phyloP scores from a whole-genome alignment of 2,329 filamentous ascomycete genomes.

The Botrytis byssoidea region DNA sequence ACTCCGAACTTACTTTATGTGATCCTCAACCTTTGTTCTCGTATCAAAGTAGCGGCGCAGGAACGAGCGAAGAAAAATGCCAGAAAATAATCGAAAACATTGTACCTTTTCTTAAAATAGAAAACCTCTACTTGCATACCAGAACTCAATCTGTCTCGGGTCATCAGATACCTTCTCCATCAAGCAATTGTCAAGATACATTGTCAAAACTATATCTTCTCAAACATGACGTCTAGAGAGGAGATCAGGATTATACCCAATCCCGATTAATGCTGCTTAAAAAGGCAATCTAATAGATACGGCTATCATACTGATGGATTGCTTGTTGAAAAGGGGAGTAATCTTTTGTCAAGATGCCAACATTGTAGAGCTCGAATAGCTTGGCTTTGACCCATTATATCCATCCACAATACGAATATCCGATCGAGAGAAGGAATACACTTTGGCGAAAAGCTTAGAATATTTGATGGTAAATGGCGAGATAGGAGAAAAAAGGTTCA shows the following conservation, averaged over 20 bases:
- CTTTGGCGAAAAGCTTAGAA: neutral
- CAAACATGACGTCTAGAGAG: neutral
- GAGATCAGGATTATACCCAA: neutral
- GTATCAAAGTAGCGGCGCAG: neutral
- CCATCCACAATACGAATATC: neutral
- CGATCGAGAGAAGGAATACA: neutral
- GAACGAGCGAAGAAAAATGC: neutral
- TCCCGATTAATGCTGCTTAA: neutral
- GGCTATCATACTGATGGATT: too few relatives aligned
- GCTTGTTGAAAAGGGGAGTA: neutral
- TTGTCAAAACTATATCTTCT: neutral
- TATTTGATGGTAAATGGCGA: neutral
- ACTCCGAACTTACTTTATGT: neutral
- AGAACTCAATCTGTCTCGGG: neutral
- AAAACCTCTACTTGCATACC: neutral
- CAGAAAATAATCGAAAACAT: neutral
- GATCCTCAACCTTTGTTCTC: neutral
- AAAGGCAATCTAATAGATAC: neutral
- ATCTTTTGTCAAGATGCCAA: accelerated
- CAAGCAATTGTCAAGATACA: neutral
- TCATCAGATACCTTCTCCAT: neutral
- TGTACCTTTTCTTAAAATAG: neutral
- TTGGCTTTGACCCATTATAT: neutral
- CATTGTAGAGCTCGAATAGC: neutral
- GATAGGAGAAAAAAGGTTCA: neutral